A percentile compares a stretch with the other conserved stretches of the same genome.
Evolutionary conservation across 805 yeast species (phyloP).

Genomic region (Candida gorgasii): DNA sequence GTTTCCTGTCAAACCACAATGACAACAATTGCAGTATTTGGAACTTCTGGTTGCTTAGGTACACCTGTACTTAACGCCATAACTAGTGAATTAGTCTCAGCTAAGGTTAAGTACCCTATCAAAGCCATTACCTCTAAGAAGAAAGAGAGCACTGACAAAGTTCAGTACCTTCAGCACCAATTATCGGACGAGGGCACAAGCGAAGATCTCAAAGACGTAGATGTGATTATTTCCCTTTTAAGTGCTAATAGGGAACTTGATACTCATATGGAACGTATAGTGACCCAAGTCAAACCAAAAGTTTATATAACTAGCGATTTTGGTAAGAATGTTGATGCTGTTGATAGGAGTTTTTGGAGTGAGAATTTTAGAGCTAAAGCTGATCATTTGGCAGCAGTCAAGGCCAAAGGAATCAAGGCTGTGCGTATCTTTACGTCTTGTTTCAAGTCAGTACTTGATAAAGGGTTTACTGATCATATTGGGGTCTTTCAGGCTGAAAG

Average conservation of each 20-base stretch:
- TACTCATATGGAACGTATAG: neutral
- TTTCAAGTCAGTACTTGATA: conserved; percentile 30
- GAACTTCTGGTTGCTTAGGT: conserved; percentile 55
- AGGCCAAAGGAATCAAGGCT: conserved; percentile 43
- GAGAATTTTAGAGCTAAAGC: conserved; percentile 24
- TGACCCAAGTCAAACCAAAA: conserved; percentile 42
- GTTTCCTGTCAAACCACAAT: too few species aligned
- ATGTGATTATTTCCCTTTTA: conserved; percentile 48
- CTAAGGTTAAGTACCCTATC: conserved; percentile 48
- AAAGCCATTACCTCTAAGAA: conserved; percentile 51
- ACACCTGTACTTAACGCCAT: conserved; percentile 48
- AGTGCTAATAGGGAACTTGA: conserved; percentile 33
- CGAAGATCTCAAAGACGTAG: conserved; percentile 45
- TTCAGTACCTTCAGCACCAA: conserved; percentile 42
- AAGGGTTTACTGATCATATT: conserved; percentile 33
- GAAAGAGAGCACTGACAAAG: conserved; percentile 24
- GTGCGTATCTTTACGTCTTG: conserved; percentile 43
- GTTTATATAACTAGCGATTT: conserved; percentile 61
- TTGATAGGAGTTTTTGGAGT: conserved; percentile 13
- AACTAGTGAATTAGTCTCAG: conserved; percentile 31
- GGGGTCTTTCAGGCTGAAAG: conserved; percentile 35
- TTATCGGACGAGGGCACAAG: conserved; percentile 25
- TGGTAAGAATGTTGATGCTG: conserved; percentile 46
- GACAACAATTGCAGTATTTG: conserved; percentile 53
- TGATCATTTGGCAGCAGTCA: conserved; percentile 34